Base-by-base conservation (phyloP, 441 rosid species). In the Adansonia grandidieri region DNA sequence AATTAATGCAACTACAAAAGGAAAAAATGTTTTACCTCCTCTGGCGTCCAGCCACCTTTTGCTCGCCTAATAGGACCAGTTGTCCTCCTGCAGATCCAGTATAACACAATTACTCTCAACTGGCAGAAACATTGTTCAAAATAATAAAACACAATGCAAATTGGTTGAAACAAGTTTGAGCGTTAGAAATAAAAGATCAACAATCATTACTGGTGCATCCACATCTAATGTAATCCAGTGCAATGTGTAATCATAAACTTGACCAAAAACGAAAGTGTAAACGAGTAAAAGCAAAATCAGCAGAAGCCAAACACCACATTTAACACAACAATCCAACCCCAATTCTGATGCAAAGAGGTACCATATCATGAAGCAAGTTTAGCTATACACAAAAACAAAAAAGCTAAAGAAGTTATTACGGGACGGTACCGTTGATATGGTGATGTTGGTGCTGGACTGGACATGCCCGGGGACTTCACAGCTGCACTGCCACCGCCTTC, bases 21-120 rank as follows among this genome's bases (percentile, higher is more conserved):
- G 53, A 62, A 9, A 71, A 74, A 58, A 44, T 80, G 83, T 45
- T 86, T 74, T 60, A 94, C 98, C 97, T 97, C 99, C 82, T 92
- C 94, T 0, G 90, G 94, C 75, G 98, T 97, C 99, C 99, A 97
- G 54, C 99, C 99, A 8, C 99, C 99, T 85, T 95, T 97, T 4
- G 67, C 67, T 62, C 67, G 44, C 19, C 67, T 62, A 28, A 62
- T 62, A 28, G 67, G 44, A 15, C 61, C 99, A 14, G 90, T 91
- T 3, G 92, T 95, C 84, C 99, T 93, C 91, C 99, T 97, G 80
- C 84, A 88, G 74, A 78, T 53, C 66, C 75, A 75, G 64, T 81
- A 10, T 61, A 57, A 42, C 76, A 67, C 51, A 51, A 44, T 60
- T 13, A 53, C 58, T 70, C 50, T 73, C 83, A 81, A 50, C 45